Evolutionary conservation across 169 alveolate genomes (phyloP).

Genomic region (Eimeria maxima): DNA sequence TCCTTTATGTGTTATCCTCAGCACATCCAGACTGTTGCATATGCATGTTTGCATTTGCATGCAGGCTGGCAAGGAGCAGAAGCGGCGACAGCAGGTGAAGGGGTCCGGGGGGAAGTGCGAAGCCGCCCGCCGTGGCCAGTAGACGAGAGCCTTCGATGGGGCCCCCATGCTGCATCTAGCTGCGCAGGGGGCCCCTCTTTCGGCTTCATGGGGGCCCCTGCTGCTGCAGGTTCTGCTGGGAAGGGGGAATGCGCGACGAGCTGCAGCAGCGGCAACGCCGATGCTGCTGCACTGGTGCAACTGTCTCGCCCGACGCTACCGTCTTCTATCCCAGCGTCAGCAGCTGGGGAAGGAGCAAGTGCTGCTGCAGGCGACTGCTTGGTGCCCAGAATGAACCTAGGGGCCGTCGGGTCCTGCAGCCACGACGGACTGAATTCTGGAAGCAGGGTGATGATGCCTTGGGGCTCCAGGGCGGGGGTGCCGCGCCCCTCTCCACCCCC

Average conservation of each 20-base stretch:
- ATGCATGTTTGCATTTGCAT: neutral
- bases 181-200: conserved; percentile 53
- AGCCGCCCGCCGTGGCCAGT: conserved; percentile 51
- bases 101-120: neutral
- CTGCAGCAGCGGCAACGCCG: conserved; percentile 1
- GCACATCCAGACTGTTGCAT: neutral
- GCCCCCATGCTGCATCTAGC: conserved; percentile 13
- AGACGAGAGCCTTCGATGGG: conserved; percentile 48
- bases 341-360: conserved; percentile 6
- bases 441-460: conserved; percentile 33
- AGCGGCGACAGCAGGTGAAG: conserved; percentile 44
- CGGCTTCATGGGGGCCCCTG: conserved; percentile 44
- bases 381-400: conserved; percentile 10
- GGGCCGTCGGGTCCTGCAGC: neutral
- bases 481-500: conserved; percentile 43
- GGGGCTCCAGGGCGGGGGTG: conserved; percentile 23
- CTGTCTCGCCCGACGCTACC: conserved; percentile 23
- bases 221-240: conserved; percentile 45
- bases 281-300: neutral
- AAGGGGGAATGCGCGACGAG: neutral
- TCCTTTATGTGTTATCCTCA: neutral
- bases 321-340: neutral
- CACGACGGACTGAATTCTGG: neutral
- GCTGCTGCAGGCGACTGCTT: conserved; percentile 34
- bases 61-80: conserved; percentile 61